phyloP scores from a whole-genome alignment of 2,329 filamentous ascomycete genomes.

The Coleophoma crateriformis region DNA sequence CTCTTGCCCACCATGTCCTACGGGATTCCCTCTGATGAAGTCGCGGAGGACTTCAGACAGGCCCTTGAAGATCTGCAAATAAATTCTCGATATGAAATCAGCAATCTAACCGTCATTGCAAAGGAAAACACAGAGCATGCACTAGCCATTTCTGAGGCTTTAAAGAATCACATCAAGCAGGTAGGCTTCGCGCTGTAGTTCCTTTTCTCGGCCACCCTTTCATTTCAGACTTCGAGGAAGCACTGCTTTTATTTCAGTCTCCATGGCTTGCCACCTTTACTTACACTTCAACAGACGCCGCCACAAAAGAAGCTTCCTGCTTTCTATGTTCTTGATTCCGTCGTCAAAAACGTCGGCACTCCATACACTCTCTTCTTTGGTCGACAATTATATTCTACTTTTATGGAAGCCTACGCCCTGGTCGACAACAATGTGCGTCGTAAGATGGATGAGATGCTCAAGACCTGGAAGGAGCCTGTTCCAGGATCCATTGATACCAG shows the following conservation, averaged over 20 bases:
- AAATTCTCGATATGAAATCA: constrained; percentile 93
- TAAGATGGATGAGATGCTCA: constrained; percentile 95
- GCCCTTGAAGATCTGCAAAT: constrained; percentile 86
- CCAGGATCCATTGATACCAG: constrained; percentile 89
- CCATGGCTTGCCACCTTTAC: constrained; percentile 13
- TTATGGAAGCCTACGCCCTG: constrained; percentile 92
- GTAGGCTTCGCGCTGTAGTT: constrained; percentile 50
- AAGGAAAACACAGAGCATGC: constrained; percentile 97
- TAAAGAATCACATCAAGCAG: constrained; percentile 91
- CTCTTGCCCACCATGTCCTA: constrained; percentile 53
- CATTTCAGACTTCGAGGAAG: background rate
- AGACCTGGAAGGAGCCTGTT: constrained; percentile 96
- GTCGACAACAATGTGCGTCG: constrained; percentile 78
- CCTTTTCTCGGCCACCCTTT: constrained; percentile 7
- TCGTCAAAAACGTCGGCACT: constrained; percentile 97
- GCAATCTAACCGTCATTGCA: constrained; percentile 94
- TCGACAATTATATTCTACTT: constrained; percentile 85
- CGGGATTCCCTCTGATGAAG: constrained; percentile 62
- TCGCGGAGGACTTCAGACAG: constrained; percentile 91
- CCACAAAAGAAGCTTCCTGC: constrained; percentile 88
- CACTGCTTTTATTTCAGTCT: background rate
- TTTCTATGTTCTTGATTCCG: constrained; percentile 96
- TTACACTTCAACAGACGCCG: constrained; percentile 56
- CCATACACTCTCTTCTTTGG: constrained; percentile 96
- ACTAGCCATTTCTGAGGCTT: constrained; percentile 80